Evolutionary conservation across 208 protist genomes (phyloP), one percentile per base, ranked within the genome.

Genomic region (Strigomonas galati): DNA sequence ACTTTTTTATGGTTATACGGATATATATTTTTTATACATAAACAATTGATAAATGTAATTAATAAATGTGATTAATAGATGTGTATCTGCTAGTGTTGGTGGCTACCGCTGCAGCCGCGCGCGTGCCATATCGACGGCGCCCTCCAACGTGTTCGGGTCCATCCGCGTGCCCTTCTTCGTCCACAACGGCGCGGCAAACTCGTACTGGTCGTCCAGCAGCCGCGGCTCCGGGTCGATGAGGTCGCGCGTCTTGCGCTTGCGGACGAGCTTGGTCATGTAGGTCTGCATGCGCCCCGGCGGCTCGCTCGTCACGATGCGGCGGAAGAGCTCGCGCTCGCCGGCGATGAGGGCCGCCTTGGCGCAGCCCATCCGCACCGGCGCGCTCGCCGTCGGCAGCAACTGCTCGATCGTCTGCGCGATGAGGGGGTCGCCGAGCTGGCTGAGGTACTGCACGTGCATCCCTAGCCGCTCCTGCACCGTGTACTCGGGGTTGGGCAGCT

Each of bases 401-500:
- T 71, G 58, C 52, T 66, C 27, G n/a, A 94, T 83, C 23, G 82
- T 92, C 7, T 74, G 37, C 15, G 68, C 46, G 17, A 94, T 76
- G 32, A 89, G 73, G 1, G 91, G 88, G 62, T 96, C 91, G 40
- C 81, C 81, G 7, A 96, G 78, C 32, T 93, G 76, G 31, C 74
- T 82, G 40, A 92, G 59, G 77, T 96, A 96, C 73, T 96, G 91
- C 6, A 96, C 43, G 66, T 96, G 87, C 91, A 96, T 96, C 3
- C 91, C 91, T 2, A 96, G 71, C 21, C 89, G 81, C 77, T 96
- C 91, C 48, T 74, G 58, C 0, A 76, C 52, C 24, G 82, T 92
- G 78, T 94, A 96, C 76, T 94, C 84, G 0, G 91, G 91, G 68
- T 94, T 96, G 3, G 91, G 91, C 58, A 96, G 79, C 76, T 96